phyloP scores from a whole-genome alignment of 2,329 filamentous ascomycete species.

The Hymenoscyphus repandus region DNA sequence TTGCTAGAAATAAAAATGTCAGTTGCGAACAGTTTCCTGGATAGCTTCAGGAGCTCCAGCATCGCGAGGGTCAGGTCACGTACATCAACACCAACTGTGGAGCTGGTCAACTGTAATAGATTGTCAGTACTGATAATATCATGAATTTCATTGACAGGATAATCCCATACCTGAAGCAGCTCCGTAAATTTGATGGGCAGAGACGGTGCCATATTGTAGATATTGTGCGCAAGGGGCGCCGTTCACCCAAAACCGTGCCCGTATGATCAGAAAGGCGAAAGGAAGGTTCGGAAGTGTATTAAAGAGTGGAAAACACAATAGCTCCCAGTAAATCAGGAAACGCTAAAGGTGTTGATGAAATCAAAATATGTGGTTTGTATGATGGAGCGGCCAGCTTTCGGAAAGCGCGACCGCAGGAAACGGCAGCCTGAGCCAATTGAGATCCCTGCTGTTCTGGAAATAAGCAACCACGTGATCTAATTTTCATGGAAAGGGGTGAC shows the following conservation, averaged over 20 bases:
- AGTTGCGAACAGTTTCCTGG: constrained; percentile 23
- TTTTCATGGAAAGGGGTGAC: too few relatives aligned
- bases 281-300: constrained; percentile 5
- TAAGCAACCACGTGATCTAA: too few relatives aligned
- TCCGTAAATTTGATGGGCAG: constrained; percentile 92
- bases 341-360: constrained; percentile 10
- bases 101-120: constrained; percentile 42
- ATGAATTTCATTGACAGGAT: constrained; percentile 79
- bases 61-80: constrained; percentile 28
- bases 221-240: constrained; percentile 24
- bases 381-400: too few relatives aligned
- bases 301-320: constrained; percentile 22
- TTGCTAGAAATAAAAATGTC: constrained; percentile 43
- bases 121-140: constrained; percentile 40
- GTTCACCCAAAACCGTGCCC: constrained; percentile 21
- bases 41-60: constrained; percentile 16
- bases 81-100: constrained; percentile 50
- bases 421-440: too few relatives aligned
- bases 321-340: constrained; percentile 19
- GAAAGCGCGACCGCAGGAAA: too few relatives aligned
- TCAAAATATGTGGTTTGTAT: background rate
- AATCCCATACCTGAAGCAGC: constrained; percentile 81
- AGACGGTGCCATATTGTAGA: constrained; percentile 41
- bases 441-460: too few relatives aligned
- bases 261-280: constrained; percentile 19